Evolutionary conservation across 192 early-diverging fungal genomes (phyloP).

Genomic region (Funneliformis geosporum): DNA sequence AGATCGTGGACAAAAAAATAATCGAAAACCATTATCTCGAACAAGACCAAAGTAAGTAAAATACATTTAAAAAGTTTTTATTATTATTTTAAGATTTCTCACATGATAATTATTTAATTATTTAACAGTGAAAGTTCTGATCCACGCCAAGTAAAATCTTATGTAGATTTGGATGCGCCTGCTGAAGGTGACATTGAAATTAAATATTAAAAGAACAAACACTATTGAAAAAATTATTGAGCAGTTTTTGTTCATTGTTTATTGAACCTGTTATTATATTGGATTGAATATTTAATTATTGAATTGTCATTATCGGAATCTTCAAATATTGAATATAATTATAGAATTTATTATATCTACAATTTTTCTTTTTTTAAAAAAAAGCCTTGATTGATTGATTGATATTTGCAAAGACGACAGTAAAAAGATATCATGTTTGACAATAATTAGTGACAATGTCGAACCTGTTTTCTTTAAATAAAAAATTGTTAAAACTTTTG

Average conservation of each 20-base stretch:
- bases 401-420: not conserved
- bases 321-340: not conserved
- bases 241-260: no score
- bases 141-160: conserved; percentile 80
- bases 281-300: no score
- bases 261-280: no score
- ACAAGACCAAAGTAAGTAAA: conserved; percentile 14
- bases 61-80: not conserved
- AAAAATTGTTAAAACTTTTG: not conserved
- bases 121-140: conserved; percentile 38
- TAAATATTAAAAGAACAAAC: conserved; percentile 38
- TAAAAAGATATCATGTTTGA: not conserved
- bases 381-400: not conserved
- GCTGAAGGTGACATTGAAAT: conserved; percentile 72
- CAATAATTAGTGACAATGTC: not conserved
- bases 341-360: not conserved
- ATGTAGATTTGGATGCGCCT: conserved; percentile 87
- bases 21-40: conserved; percentile 9
- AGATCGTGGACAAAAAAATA: conserved; percentile 10
- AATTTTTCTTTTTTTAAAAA: not conserved
- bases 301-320: not conserved
- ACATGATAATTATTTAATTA: not conserved
- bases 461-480: not conserved
- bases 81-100: not conserved
- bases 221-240: no score